phyloP scores from a whole-genome alignment of 768 basidiomycete genomes.

The Dioszegia crocea region DNA sequence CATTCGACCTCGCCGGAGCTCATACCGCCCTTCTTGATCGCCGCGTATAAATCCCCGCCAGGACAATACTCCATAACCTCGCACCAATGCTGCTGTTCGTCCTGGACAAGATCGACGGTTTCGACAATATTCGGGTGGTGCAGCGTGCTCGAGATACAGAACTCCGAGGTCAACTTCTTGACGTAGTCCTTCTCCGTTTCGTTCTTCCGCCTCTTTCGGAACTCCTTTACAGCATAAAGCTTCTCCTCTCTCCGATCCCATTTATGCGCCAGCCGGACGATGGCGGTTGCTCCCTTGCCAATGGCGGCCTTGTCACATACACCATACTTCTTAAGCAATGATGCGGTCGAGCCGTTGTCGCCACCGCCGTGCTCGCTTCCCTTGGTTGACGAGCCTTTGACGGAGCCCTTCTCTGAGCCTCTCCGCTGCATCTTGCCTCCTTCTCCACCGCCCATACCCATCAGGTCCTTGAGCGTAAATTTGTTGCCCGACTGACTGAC shows the following conservation, averaged over 20 bases:
- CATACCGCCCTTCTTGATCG: conserved; percentile 96
- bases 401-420: conserved; percentile 57
- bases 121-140: conserved; percentile 94
- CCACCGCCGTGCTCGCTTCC: conserved; percentile 55
- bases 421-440: conserved; percentile 72
- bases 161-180: conserved; percentile 99
- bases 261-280: conserved; percentile 93
- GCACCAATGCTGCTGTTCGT: conserved; percentile 94
- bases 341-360: conserved; percentile 55
- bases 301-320: conserved; percentile 95
- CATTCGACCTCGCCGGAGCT: conserved; percentile 88
- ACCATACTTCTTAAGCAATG: conserved; percentile 84
- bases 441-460: conserved; percentile 52
- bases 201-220: conserved; percentile 95
- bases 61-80: conserved; percentile 99
- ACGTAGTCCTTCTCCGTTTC: conserved; percentile 99
- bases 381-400: conserved; percentile 55
- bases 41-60: conserved; percentile 95
- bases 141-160: conserved; percentile 94
- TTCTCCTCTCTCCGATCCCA: conserved; percentile 97
- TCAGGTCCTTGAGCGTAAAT: conserved; percentile 80
- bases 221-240: conserved; percentile 98
- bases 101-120: conserved; percentile 98
- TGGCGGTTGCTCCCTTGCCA: conserved; percentile 96
- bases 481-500: conserved; percentile 57